Evolutionary conservation across 805 yeast species (phyloP), one percentile per base, ranked within the genome.

Genomic region (Yamadazyma sp.): DNA sequence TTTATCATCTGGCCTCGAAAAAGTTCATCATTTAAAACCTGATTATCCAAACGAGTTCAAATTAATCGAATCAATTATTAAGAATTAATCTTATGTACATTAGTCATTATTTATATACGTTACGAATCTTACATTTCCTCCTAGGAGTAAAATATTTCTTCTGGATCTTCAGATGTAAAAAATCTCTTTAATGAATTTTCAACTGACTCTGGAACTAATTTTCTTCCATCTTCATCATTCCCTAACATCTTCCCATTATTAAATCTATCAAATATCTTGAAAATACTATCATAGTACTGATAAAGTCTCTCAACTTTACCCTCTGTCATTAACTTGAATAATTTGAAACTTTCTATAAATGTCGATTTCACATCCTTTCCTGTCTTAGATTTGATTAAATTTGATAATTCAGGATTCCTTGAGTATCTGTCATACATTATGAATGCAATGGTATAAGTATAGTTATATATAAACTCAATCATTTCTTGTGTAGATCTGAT

Each of bases 321-420:
- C 7, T 65, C 69, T 2, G 84, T 79, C 70, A 82, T 69, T 43
- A 69, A 61, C 36, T 75, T 77, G 43, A 83, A 69, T 38, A 80
- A 81, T 33, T 71, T 66, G 18, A 82, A 43, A 36, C 78, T 67
- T 43, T 73, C 72, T 4, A 66, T 43, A 45, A 67, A 73, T 0
- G 78, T 69, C 27, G 74, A 75, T 16, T 57, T 55, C 3, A 60
- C 46, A 45, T 70, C 73, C 9, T 62, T 56, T 0, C 84, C 84
- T 5, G 84, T 76, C 48, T 65, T 71, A 8, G 80, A 69, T 1
- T 55, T 60, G 4, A 80, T 80, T 7, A 82, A 55, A 43, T 75
- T 77, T 1, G 82, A 70, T 36, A 77, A 65, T 24, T 72, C 73
- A 38, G 67, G 63, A 49, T 77, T 73, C 42, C 86, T 56, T 40